Base-by-base conservation (phyloP, 768 basidiomycete genomes). In the Lentinula aciculospora region DNA sequence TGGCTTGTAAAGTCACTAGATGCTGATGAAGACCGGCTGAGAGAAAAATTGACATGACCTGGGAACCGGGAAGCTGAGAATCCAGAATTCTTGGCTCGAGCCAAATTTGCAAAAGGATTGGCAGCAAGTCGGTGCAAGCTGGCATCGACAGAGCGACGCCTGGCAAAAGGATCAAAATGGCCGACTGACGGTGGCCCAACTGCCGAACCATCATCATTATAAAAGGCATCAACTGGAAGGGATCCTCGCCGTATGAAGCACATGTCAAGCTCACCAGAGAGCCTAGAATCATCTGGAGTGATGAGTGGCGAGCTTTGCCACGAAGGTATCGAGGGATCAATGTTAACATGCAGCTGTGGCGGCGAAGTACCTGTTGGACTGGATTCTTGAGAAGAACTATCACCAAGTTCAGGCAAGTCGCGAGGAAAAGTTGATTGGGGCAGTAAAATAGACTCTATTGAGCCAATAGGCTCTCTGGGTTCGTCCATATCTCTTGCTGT, bases 61-160 rank as follows among this genome's bases (percentile, higher is more conserved):
- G 72, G 67, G 51, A 66, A 64, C 37, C 74, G 74, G 36, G 72
- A 65, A 17, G 75, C 78, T 58, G 70, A 74, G 15, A 78, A 63
- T 32, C 71, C 75, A 56, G 68, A 74, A 64, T 85, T 82, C 68
- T 81, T 80, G 3, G 82, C 78, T 40, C 80, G 72, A 44, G 80
- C 81, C 25, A 80, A 69, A 53, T 65, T 67, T 19, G 82, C 81
- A 59, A 75, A 81, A 0, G 80, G 80, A 63, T 82, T 78, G 47
- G 62, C 64, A 3, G 76, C 75, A n/a, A 81, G 74, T n/a, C 78
- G 75, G 56, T 76, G 75, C 46, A 82, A 67, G 64, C 76, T 75
- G 53, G 78, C 70, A 63, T 78, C 71, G 64, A 84, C 72, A 56
- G 79, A 74, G 63, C 75, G 61, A 56, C 83, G 67, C 62, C 76